Evolutionary conservation across 148 eudicot species (phyloP).

Genomic region (Vaccinium myrtillus): DNA sequence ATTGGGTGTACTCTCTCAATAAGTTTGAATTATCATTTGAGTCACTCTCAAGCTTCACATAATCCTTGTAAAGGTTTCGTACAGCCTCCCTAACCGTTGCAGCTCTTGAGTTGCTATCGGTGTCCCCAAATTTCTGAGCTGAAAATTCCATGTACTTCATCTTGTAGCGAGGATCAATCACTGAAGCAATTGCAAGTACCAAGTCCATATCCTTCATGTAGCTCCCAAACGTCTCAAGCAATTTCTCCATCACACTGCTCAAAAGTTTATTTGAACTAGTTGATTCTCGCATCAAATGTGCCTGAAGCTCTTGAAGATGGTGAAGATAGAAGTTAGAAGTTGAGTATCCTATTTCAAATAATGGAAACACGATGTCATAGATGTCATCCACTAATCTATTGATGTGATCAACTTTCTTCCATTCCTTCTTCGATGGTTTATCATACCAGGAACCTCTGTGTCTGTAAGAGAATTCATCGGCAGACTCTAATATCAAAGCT

Average conservation of each 20-base stretch:
- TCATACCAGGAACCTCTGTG: no score
- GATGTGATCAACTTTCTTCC: background rate
- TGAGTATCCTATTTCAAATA: slow-evolving; percentile 5
- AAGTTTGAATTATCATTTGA: background rate
- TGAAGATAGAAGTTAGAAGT: slow-evolving; percentile 1
- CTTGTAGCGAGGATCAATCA: slow-evolving; percentile 25
- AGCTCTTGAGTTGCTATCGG: background rate
- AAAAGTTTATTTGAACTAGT: background rate
- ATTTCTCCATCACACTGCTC: background rate
- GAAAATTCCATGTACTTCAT: slow-evolving; percentile 30
- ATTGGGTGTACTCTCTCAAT: background rate
- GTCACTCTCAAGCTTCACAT: background rate
- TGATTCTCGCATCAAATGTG: slow-evolving; percentile 5
- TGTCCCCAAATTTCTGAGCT: background rate
- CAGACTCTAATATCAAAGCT: no score
- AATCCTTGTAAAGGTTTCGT: background rate
- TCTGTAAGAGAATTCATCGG: no score
- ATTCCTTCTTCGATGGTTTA: no score
- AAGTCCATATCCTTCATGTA: slow-evolving; percentile 3
- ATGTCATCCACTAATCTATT: background rate
- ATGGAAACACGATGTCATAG: background rate
- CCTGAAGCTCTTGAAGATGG: slow-evolving; percentile 30
- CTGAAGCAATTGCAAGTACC: slow-evolving; percentile 5
- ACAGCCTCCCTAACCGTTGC: background rate
- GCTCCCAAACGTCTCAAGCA: background rate